Conservation (phyloP, 2,329 filamentous ascomycete genomes). For the Pyricularia sp. region DNA sequence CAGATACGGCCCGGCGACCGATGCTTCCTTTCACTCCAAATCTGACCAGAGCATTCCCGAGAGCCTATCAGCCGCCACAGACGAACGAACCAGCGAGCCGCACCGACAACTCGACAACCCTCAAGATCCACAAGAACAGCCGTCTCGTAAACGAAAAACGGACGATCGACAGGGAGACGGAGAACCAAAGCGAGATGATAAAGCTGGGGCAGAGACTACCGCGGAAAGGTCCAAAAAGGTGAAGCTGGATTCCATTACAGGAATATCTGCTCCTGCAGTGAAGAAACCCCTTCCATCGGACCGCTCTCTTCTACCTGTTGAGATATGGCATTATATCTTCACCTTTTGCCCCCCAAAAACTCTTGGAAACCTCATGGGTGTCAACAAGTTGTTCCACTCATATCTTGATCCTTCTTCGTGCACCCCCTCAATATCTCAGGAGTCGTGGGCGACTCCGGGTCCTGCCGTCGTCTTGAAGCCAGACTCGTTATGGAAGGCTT, state of each 20-base stretch:
- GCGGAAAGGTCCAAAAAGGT: constrained; percentile 16
- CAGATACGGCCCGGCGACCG: not conserved
- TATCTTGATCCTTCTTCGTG: constrained; percentile 40
- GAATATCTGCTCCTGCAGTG: not conserved
- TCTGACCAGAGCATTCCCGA: not conserved
- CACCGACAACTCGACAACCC: not conserved
- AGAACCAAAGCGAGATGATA: not conserved
- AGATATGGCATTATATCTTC: constrained; percentile 65
- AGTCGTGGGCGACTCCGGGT: not conserved
- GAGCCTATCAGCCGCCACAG: not conserved
- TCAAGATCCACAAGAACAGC: constrained; percentile 3
- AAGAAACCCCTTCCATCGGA: constrained; percentile 8
- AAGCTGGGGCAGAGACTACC: constrained; percentile 6
- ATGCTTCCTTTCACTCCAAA: not conserved
- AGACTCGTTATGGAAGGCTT: constrained; percentile 61
- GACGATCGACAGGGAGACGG: not conserved
- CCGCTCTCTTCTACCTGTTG: constrained; percentile 37
- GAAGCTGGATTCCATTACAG: constrained; percentile 13
- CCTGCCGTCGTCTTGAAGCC: constrained; percentile 31
- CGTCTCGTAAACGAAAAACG: constrained; percentile 1
- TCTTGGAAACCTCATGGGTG: constrained; percentile 54
- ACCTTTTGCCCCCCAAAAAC: constrained; percentile 53
- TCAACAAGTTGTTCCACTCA: constrained; percentile 57
- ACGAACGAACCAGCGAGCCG: not conserved
- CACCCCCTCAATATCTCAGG: constrained; percentile 9